Conservation (phyloP, 257 asterid species). For the Handroanthus guayacan region DNA sequence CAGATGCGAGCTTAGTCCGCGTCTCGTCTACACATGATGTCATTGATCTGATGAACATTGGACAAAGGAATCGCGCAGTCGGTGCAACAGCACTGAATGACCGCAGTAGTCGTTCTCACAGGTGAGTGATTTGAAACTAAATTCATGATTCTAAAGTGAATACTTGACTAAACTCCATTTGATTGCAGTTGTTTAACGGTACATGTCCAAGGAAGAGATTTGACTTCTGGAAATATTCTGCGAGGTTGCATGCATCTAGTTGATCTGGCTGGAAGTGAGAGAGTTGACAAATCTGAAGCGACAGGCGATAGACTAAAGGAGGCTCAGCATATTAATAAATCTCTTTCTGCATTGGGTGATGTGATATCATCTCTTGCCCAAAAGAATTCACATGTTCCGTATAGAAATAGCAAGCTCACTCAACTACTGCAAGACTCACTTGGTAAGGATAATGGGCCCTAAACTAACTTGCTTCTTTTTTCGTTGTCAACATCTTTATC, state of each 20-base stretch:
- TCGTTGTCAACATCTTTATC: slow-evolving; percentile 12
- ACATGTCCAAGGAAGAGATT: slow-evolving; percentile 91
- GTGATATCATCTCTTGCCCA: slow-evolving; percentile 95
- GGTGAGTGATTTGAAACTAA: slow-evolving; percentile 47
- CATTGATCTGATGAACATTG: slow-evolving; percentile 83
- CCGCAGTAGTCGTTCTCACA: slow-evolving; percentile 99
- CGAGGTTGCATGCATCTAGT: slow-evolving; percentile 99
- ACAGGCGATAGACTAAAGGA: slow-evolving; percentile 96
- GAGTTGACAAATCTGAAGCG: slow-evolving; percentile 98
- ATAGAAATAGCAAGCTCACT: slow-evolving; percentile 95
- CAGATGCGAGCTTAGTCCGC: slow-evolving; percentile 77
- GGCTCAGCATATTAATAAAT: slow-evolving; percentile 93
- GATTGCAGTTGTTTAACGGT: slow-evolving; percentile 87
- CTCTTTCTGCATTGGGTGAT: slow-evolving; percentile 98
- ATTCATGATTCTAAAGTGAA: slow-evolving; percentile 16
- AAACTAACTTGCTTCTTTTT: slow-evolving; percentile 14
- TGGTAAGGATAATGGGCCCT: slow-evolving; percentile 59
- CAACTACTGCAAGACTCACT: slow-evolving; percentile 98
- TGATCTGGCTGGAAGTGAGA: slow-evolving; percentile 98
- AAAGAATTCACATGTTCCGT: slow-evolving; percentile 87
- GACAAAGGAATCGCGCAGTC: slow-evolving; percentile 87
- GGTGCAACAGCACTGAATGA: slow-evolving; percentile 99
- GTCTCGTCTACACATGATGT: slow-evolving; percentile 79
- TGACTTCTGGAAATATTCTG: slow-evolving; percentile 74
- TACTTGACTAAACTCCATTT: slow-evolving; percentile 24